Base-by-base conservation (phyloP, 1,284 basidiomycete genomes). In the Ceratobasidium sp. region DNA sequence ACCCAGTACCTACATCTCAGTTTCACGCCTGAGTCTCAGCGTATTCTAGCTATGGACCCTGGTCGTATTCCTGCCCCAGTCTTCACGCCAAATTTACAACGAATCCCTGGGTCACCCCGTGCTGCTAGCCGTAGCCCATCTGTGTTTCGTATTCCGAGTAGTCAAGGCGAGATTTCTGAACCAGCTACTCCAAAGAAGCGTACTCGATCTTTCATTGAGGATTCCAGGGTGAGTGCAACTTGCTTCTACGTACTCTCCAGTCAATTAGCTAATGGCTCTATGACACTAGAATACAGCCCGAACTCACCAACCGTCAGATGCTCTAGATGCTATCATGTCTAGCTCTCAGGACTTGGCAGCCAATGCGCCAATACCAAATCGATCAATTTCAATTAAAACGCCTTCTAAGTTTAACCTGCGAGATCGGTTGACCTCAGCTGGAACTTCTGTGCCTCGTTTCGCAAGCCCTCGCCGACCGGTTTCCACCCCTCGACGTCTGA, bases 151-250 rank as follows among this genome's bases (percentile, higher is more conserved):
- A 27, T 62, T 25, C 58, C 58, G 35, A 62, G 58, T 35, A 62
- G 58, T 31, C 58, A 62, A 50, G 58, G 58, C 29, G 58, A 62
- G 38, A 45, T 50, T n/a, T 62, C 42, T 8, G 31, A 62, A 38
- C 45, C 58, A 13, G 31, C 42, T 27, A 62, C 58, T 47, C 58
- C 58, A 49, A 62, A 45, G 20, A 62, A 62, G 43, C 45, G 45
- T 17, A 62, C 17, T n/a, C 20, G 58, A 45, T 31, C 43, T 8
- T 17, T 27, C 3, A 35, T 62, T 13, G 45, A 50, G 22, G 5
- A 31, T 17, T 34, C 58, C 38, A n/a, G 45, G 58, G 58, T 62
- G 31, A 62, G 58, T 20, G 27, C 38, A 12, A 15, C 17, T 29
- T 29, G 20, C 6, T 53, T 53, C 50, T 6, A 12, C 32, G 20